These are phyloP conservation scores for Myochromella boudieri DNA, from an alignment of 768 basidiomycete genomes.

Conservation along the genomic window DNA sequence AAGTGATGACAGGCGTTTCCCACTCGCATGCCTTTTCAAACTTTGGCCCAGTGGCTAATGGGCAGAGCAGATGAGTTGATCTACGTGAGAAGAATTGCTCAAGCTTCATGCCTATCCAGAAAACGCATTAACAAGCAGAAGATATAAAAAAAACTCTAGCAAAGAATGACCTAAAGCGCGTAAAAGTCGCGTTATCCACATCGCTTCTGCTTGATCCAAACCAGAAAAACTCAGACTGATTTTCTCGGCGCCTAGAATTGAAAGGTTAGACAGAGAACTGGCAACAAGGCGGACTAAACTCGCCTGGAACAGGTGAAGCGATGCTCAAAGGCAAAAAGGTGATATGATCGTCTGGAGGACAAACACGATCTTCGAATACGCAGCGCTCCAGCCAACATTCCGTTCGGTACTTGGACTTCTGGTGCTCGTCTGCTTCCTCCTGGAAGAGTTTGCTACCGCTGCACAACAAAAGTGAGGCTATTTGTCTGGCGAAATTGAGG, in stretches of 20 bases:
- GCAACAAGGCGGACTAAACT: constrained; percentile 12
- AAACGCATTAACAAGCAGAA: neutral
- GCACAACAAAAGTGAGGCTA: neutral
- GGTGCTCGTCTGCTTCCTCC: constrained; percentile 47
- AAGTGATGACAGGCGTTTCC: constrained; percentile 69
- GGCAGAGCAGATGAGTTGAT: constrained; percentile 82
- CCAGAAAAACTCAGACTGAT: constrained; percentile 74
- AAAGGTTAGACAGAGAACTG: neutral
- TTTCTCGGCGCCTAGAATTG: constrained; percentile 48
- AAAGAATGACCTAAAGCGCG: constrained; percentile 59
- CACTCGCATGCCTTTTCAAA: constrained; percentile 79
- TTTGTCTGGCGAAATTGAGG: constrained; percentile 2
- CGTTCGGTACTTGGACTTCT: constrained; percentile 67
- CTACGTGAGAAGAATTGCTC: constrained; percentile 61
- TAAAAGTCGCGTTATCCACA: constrained; percentile 63
- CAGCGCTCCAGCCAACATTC: constrained; percentile 95
- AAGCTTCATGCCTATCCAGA: constrained; percentile 47
- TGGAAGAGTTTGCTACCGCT: constrained; percentile 73
- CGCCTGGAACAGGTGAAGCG: constrained; percentile 59
- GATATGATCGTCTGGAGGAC: constrained; percentile 63
- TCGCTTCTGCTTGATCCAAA: constrained; percentile 66
- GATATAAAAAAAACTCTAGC: neutral
- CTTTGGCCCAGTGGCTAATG: constrained; percentile 67
- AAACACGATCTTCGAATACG: constrained; percentile 72
- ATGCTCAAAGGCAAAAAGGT: constrained; percentile 68